A percentile compares a stretch with the other conserved stretches of the same genome.
Conservation (phyloP, 345 rosid genomes). For the Salix purpurea region DNA sequence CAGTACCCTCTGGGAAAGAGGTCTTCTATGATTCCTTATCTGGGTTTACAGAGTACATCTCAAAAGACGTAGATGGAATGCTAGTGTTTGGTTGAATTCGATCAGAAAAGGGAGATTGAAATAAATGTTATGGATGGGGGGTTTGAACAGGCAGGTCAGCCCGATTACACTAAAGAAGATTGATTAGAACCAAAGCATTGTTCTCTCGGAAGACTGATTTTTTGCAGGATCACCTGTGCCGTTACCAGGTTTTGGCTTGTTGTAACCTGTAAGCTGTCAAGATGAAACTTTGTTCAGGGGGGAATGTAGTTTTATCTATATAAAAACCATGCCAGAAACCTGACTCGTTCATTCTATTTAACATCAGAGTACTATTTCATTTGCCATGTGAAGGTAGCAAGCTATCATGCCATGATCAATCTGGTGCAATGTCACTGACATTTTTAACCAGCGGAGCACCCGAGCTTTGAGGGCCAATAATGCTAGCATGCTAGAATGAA, state of each 20-base stretch:
- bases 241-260: background rate
- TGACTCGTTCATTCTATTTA: background rate
- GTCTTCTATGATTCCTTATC: constrained; percentile 61
- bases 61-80: constrained; percentile 39
- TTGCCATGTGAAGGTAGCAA: background rate
- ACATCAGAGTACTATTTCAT: background rate
- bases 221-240: background rate
- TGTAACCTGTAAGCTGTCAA: background rate
- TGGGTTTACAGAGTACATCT: constrained; percentile 46
- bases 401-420: background rate
- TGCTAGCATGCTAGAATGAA: background rate
- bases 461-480: background rate
- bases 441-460: background rate
- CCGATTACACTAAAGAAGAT: constrained; percentile 32
- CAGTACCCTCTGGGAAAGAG: constrained; percentile 29
- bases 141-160: constrained; percentile 60
- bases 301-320: background rate
- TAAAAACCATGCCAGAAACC: background rate
- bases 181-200: background rate
- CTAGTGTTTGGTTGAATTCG: constrained; percentile 54
- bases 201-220: background rate
- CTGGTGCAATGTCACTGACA: background rate
- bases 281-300: background rate
- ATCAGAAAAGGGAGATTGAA: constrained; percentile 47
- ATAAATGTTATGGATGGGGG: constrained; percentile 67